Evolutionary conservation across 805 yeast species (phyloP).

Genomic region (Brettanomyces bruxellensis): DNA sequence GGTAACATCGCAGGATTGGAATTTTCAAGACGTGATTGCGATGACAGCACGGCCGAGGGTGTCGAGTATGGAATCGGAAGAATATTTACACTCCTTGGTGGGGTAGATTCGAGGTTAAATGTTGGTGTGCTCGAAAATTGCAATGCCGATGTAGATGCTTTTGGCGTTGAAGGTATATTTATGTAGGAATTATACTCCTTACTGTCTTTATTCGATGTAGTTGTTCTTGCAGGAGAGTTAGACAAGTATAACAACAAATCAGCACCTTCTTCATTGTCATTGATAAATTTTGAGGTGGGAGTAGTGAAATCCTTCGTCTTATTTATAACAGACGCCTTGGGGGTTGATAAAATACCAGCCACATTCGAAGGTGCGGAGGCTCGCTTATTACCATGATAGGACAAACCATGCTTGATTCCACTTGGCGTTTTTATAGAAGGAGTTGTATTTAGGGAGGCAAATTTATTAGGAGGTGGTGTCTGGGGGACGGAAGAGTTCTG

Average conservation of each 20-base stretch:
- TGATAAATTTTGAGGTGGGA: slow-evolving; percentile 18
- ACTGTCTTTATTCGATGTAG: slow-evolving; percentile 23
- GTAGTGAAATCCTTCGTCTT: slow-evolving; percentile 19
- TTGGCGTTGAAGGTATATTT: slow-evolving; percentile 23
- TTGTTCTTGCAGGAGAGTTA: slow-evolving; percentile 51
- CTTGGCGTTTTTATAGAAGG: slow-evolving; percentile 1
- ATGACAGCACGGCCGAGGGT: slow-evolving; percentile 10
- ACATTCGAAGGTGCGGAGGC: slow-evolving; percentile 15
- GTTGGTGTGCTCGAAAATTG: slow-evolving; percentile 11
- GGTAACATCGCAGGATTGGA: slow-evolving; percentile 6
- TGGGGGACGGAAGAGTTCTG: slow-evolving; percentile 13
- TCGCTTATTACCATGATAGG: slow-evolving; percentile 5
- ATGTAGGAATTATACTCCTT: slow-evolving; percentile 6
- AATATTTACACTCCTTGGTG: slow-evolving; percentile 12
- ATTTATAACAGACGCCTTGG: slow-evolving; percentile 14
- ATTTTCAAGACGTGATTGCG: slow-evolving; percentile 7
- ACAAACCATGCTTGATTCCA: background rate
- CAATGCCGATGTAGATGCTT: slow-evolving; percentile 11
- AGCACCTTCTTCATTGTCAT: slow-evolving; percentile 56
- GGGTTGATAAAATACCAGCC: slow-evolving; percentile 23
- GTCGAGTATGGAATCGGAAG: slow-evolving; percentile 14
- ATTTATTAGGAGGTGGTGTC: slow-evolving; percentile 21
- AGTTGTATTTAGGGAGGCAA: background rate
- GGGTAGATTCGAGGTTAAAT: slow-evolving; percentile 17
- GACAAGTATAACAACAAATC: slow-evolving; percentile 75